Conservation (phyloP, 768 basidiomycete genomes). For the Clitopilus hobsonii region DNA sequence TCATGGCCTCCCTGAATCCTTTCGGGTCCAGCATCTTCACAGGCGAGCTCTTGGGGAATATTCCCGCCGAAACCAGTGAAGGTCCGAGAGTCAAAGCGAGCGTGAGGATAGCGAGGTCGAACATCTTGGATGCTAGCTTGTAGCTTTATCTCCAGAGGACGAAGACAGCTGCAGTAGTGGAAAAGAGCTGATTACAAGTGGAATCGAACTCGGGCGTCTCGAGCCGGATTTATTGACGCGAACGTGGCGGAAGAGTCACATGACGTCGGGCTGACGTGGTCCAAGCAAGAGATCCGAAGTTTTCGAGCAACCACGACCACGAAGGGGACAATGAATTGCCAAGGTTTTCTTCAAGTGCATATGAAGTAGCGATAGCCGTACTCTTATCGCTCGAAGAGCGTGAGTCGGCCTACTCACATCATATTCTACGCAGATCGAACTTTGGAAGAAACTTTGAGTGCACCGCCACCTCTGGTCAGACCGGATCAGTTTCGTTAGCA, state of each 20-base stretch:
- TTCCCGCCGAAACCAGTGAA: slow-evolving; percentile 46
- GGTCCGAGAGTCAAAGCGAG: slow-evolving; percentile 33
- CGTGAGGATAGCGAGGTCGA: slow-evolving; percentile 21
- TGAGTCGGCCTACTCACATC: not conserved
- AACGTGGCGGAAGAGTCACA: not conserved
- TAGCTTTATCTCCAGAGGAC: no score
- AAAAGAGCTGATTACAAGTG: not conserved
- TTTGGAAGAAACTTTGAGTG: not conserved
- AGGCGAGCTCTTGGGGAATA: slow-evolving; percentile 42
- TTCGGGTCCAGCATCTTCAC: slow-evolving; percentile 76
- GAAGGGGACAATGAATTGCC: no score
- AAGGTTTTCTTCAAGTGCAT: no score
- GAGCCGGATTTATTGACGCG: not conserved
- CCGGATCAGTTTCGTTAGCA: no score
- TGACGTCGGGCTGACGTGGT: not conserved
- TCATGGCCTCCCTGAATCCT: slow-evolving; percentile 68
- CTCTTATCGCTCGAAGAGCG: no score
- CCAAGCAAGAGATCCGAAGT: not conserved
- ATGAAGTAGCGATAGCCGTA: no score
- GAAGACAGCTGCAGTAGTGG: no score
- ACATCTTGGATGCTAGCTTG: not conserved
- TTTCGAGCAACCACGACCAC: not conserved
- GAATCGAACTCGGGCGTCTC: not conserved
- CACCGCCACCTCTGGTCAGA: no score
- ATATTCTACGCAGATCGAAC: not conserved